Base-by-base conservation (phyloP, 2,329 filamentous ascomycete genomes). In the Lasiodiplodia sp. region DNA sequence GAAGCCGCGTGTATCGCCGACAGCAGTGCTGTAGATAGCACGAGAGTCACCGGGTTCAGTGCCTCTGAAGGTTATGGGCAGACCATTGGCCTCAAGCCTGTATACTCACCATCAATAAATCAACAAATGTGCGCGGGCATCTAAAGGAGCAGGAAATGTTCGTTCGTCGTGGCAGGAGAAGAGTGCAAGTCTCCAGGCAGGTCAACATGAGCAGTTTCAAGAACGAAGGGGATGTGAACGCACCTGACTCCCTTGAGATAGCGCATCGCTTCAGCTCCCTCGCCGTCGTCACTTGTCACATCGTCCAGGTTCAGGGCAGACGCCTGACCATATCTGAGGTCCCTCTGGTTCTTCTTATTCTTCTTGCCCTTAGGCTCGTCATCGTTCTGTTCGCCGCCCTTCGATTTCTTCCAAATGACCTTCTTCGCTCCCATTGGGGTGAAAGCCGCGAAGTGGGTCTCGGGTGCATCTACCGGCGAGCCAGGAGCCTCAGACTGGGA, bases 61-160 rank as follows among this genome's bases (percentile, higher is more conserved):
- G 70, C 28, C 52, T 76, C 47, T 52, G 25, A 64, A 52, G 96
- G 82, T 72, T 90, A 86, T 0, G 93, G 60, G 93, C 40, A 96
- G 90, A 11, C 84, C 81, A 70, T 84, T 88, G n/a, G 92, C 92
- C 86, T 96, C 89, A 72, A 88, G 86, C 82, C 92, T 96, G 80
- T 70, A 73, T 31, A 64, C 60, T 64, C 44, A 66, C 37, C 69
- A 71, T 68, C 66, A 70, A 23, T 69, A 63, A 62, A 70, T 70
- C 75, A 71, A 68, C 70, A 64, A 69, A 64, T 25, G 60, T 38
- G 18, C 10, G 69, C 23, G 67, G 11, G 28, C 44, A 25, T 38
- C 28, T 31, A 12, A 44, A 60, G 34, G 14, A 40, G 23, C 23
- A 21, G 38, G 21, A 21, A 21, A 34, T 31, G 25, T 18, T 28